Conservation (phyloP, 257 asterid genomes). For the Nicotiana benthamiana region DNA sequence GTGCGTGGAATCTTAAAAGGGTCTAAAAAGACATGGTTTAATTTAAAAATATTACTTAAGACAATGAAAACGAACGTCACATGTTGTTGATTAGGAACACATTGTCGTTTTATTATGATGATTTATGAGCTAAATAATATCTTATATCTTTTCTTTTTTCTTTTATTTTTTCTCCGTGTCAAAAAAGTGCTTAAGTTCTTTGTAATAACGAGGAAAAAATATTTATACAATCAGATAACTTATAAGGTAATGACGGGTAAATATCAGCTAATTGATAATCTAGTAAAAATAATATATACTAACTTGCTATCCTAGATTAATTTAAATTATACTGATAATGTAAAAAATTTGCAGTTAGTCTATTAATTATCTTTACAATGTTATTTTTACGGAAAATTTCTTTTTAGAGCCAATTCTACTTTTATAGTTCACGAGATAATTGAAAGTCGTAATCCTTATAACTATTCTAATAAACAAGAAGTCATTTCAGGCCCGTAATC, state of each 20-base stretch:
- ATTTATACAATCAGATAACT: not conserved
- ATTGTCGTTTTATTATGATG: not conserved
- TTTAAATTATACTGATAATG: too few species aligned
- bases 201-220: not conserved
- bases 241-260: not conserved
- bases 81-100: slow-evolving; percentile 6
- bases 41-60: not conserved
- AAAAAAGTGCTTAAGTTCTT: not conserved
- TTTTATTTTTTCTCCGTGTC: not conserved
- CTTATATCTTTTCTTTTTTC: not conserved
- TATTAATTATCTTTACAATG: not conserved
- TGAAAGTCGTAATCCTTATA: not conserved
- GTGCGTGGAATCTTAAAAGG: slow-evolving; percentile 9
- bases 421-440: too few species aligned
- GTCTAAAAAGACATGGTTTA: not conserved
- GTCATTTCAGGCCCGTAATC: not conserved
- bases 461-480: too few species aligned
- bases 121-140: not conserved
- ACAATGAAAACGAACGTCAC: not conserved
- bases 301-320: not conserved
- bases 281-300: too few species aligned
- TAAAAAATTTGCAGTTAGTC: too few species aligned
- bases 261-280: too few species aligned
- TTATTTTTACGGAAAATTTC: not conserved
- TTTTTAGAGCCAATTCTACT: not conserved